Evolutionary conservation across 805 yeast genomes (phyloP).

Genomic region (Yarrowia sp.): DNA sequence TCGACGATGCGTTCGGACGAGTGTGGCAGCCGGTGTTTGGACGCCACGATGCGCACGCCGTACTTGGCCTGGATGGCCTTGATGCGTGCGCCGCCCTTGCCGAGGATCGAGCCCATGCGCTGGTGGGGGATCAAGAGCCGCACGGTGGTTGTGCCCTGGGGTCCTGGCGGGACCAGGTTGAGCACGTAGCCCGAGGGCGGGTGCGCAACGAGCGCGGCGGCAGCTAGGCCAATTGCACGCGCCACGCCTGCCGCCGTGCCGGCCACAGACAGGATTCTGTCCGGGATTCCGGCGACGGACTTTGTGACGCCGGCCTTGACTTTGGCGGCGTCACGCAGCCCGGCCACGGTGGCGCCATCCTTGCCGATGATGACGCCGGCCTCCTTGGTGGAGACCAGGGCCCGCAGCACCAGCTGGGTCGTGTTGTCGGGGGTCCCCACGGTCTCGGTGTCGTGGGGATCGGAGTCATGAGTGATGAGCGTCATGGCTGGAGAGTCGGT

Average conservation of each 20-base stretch:
- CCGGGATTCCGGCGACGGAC: slow-evolving; percentile 74
- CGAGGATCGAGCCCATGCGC: slow-evolving; percentile 87
- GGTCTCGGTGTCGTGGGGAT: no score
- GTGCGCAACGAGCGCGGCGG: slow-evolving; percentile 58
- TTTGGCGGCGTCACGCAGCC: slow-evolving; percentile 67
- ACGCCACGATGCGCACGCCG: slow-evolving; percentile 78
- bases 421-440: background rate
- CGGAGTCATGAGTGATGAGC: background rate
- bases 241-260: slow-evolving; percentile 72
- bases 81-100: slow-evolving; percentile 76
- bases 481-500: background rate
- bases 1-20: slow-evolving; percentile 86
- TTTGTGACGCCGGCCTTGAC: slow-evolving; percentile 87
- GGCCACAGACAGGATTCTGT: slow-evolving; percentile 74
- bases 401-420: slow-evolving; percentile 39
- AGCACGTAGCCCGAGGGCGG: slow-evolving; percentile 49
- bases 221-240: slow-evolving; percentile 65
- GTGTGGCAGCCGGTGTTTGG: slow-evolving; percentile 75
- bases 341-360: slow-evolving; percentile 73
- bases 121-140: slow-evolving; percentile 76
- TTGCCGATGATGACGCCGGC: slow-evolving; percentile 90
- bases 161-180: slow-evolving; percentile 51
- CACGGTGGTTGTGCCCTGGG: slow-evolving; percentile 54
- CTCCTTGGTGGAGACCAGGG: slow-evolving; percentile 77
- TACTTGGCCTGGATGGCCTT: slow-evolving; percentile 69